Base-by-base conservation (phyloP, 2,329 filamentous ascomycete species). In the Claviceps humidiphila region DNA sequence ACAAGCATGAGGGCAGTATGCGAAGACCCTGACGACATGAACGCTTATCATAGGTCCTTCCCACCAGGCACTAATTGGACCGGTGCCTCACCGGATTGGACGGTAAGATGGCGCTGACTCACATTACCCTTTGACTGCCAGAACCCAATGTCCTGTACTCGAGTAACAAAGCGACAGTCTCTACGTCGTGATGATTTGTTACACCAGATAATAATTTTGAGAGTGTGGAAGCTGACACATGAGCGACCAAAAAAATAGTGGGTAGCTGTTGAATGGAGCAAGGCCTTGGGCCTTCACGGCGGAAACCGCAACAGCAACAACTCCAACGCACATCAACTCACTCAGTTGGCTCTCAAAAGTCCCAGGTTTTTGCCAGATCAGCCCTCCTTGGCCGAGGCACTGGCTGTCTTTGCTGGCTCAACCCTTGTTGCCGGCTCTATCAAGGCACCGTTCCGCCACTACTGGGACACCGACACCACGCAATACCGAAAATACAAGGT, bases 351-450 rank as follows among this genome's bases (percentile, higher is more conserved):
- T 5, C 71, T 78, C 0, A 49, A 51, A 0, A 34, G 62, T 4
- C 63, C 67, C 0, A 50, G 53, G 0, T 71, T 87, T 0, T 69
- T 75, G 38, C 64, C 71, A 0, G 60, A 66, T 0, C 64, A 83
- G 0, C 87, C 87, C 0, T 87, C 82, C 2, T 73, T 87, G n/a
- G 82, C 80, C 0, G 87, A 93, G 65, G 82, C 83, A 0, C 63
- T 93, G 0, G 84, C 86, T 0, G 84, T 88, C 0, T 74, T 89
- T 59, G 76, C 78, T 0, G 79, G 80, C 4, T 82, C 78, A 39
- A 87, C 84, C 0, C 64, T 89, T 0, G 73, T 89, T 8, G 71
- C 82, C 44, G 74, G 78, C 8, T 68, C 80, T 2, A 66, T 77
- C 8, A 73, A 78, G 52, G 69, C 82, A 0, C 81, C 84, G 0